Evolutionary conservation across 306 rosid genomes (phyloP).

Genomic region (Lathyrus tuberosus): DNA sequence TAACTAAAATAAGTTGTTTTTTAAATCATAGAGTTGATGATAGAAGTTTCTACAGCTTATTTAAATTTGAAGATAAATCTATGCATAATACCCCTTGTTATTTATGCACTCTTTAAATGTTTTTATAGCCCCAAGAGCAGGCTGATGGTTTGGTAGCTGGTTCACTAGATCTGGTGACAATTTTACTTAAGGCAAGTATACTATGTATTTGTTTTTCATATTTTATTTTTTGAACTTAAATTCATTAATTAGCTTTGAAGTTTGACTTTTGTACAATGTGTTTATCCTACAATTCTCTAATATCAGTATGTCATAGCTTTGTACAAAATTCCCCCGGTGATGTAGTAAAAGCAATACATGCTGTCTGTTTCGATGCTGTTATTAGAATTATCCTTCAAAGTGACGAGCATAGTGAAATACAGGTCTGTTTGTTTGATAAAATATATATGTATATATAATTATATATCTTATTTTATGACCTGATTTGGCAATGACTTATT

Average conservation of each 20-base stretch:
- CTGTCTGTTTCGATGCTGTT: constrained; percentile 71
- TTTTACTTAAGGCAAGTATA: constrained; percentile 89
- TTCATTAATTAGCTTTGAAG: constrained; percentile 18
- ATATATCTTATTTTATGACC: constrained; percentile 7
- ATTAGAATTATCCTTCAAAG: constrained; percentile 73
- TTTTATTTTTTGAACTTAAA: not conserved
- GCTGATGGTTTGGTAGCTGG: constrained; percentile 90
- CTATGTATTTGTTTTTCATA: constrained; percentile 28
- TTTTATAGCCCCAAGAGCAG: constrained; percentile 75
- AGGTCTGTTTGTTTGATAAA: constrained; percentile 54
- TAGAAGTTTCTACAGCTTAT: too few relatives aligned
- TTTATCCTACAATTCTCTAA: constrained; percentile 41
- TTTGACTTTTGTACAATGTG: constrained; percentile 29
- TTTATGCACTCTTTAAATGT: constrained; percentile 43
- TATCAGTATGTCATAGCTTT: constrained; percentile 46
- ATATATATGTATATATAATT: not conserved
- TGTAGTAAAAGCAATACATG: constrained; percentile 74
- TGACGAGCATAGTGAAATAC: constrained; percentile 92
- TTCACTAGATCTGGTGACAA: constrained; percentile 83
- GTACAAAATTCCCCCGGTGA: constrained; percentile 83
- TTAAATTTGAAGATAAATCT: too few relatives aligned
- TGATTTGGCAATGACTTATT: constrained; percentile 31
- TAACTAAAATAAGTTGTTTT: too few relatives aligned
- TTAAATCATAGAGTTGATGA: too few relatives aligned
- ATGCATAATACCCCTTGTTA: constrained; percentile 28